phyloP scores from a whole-genome alignment of 2,329 filamentous ascomycete genomes.

The Macrophomina tecta region DNA sequence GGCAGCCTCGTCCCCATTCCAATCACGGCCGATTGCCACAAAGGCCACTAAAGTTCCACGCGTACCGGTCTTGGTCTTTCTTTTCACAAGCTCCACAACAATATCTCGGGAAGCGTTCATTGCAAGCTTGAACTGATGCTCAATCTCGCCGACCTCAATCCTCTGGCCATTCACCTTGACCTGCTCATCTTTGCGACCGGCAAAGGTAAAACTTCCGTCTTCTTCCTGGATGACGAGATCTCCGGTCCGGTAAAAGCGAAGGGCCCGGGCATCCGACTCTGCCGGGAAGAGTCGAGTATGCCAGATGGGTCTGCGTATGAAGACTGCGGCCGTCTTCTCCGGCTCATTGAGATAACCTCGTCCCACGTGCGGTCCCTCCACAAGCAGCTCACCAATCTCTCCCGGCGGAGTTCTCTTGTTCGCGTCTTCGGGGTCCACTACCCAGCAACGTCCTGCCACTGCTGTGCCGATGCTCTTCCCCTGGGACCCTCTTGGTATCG shows the following conservation, averaged over 20 bases:
- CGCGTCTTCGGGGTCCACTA: conserved; percentile 41
- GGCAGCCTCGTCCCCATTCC: not conserved
- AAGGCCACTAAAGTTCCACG: conserved; percentile 13
- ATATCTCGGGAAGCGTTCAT: not conserved
- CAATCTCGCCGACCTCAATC: conserved; percentile 47
- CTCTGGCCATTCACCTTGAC: conserved; percentile 46
- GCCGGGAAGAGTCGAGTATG: not conserved
- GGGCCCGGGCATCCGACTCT: conserved; percentile 28
- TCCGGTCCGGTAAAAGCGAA: conserved; percentile 35
- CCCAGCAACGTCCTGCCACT: conserved; percentile 36
- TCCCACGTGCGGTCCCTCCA: conserved; percentile 54
- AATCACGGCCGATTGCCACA: not conserved
- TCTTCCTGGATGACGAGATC: conserved; percentile 35
- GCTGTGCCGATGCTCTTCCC: conserved; percentile 31
- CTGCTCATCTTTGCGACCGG: conserved; percentile 46
- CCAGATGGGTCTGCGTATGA: conserved; percentile 41
- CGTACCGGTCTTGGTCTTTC: not conserved
- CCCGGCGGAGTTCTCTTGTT: conserved; percentile 48
- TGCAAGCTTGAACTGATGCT: conserved; percentile 45
- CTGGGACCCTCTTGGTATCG: not conserved
- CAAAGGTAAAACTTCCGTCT: conserved; percentile 43
- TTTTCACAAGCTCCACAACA: conserved; percentile 2
- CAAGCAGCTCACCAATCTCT: conserved; percentile 53
- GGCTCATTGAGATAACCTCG: conserved; percentile 46
- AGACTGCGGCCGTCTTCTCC: conserved; percentile 42